phyloP scores from a whole-genome alignment of 768 basidiomycete species.

The Scleroderma citrinum region DNA sequence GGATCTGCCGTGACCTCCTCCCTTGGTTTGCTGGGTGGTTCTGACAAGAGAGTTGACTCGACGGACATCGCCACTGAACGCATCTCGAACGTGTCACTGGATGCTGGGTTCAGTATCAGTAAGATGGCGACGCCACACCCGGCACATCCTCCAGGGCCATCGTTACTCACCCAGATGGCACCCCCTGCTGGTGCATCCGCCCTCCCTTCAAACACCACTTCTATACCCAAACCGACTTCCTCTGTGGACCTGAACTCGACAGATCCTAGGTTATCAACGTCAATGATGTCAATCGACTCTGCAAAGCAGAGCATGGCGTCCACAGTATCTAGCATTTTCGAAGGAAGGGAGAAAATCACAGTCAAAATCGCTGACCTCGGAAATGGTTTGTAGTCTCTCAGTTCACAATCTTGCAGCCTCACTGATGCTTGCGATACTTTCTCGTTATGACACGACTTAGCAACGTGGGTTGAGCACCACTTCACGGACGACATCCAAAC shows the following conservation, averaged over 20 bases:
- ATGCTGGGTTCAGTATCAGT: slow-evolving; percentile 35
- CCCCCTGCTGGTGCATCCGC: slow-evolving; percentile 22
- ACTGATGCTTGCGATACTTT: slow-evolving; percentile 1
- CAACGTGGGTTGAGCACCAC: slow-evolving; percentile 90
- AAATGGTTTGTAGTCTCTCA: slow-evolving; percentile 55
- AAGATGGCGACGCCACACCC: slow-evolving; percentile 33
- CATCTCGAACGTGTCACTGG: slow-evolving; percentile 44
- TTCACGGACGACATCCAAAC: slow-evolving; percentile 99
- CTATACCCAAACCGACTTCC: slow-evolving; percentile 14
- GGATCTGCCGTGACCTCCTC: slow-evolving; percentile 13
- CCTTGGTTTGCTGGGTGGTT: slow-evolving; percentile 8
- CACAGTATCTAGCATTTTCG: slow-evolving; percentile 25
- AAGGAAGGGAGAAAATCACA: slow-evolving; percentile 67
- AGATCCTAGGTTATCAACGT: slow-evolving; percentile 23
- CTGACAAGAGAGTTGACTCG: slow-evolving; percentile 27
- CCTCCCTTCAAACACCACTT: slow-evolving; percentile 18
- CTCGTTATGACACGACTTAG: slow-evolving; percentile 24
- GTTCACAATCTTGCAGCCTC: not conserved
- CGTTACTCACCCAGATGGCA: slow-evolving; percentile 68
- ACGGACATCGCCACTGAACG: slow-evolving; percentile 44
- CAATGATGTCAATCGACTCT: slow-evolving; percentile 24
- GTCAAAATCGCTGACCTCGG: slow-evolving; percentile 99
- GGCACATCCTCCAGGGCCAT: slow-evolving; percentile 50
- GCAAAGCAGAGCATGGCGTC: slow-evolving; percentile 22
- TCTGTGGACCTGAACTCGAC: slow-evolving; percentile 13